Percentiles rank a stretch among this genome's conserved stretches.
phyloP scores from a whole-genome alignment of 1,139 yeast species.

The Candida sp. region DNA sequence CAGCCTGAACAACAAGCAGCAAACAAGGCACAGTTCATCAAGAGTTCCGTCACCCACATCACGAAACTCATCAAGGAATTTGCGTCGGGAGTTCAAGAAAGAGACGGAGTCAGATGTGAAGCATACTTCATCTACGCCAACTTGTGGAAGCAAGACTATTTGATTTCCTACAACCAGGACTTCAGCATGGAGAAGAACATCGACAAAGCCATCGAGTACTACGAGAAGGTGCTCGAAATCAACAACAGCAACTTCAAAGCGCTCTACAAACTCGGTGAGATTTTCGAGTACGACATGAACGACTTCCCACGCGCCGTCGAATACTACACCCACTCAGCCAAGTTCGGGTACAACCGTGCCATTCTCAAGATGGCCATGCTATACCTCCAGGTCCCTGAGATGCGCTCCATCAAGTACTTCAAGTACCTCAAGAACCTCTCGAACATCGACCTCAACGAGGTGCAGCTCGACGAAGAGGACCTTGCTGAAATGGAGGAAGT shows the following conservation, averaged over 20 bases:
- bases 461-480: conserved; percentile 44
- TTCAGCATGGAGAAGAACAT: conserved; percentile 39
- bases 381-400: conserved; percentile 37
- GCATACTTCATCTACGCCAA: conserved; percentile 45
- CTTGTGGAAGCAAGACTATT: conserved; percentile 41
- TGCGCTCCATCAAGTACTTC: conserved; percentile 40
- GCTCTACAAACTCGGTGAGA: conserved; percentile 44
- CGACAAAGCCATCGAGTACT: conserved; percentile 33
- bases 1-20: conserved; percentile 31
- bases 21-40: conserved; percentile 42
- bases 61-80: conserved; percentile 40
- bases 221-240: conserved; percentile 36
- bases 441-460: conserved; percentile 36
- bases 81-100: conserved; percentile 26
- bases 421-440: conserved; percentile 44
- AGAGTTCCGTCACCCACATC: conserved; percentile 45
- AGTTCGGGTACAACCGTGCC: conserved; percentile 47
- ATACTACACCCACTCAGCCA: conserved; percentile 43
- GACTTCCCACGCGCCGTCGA: conserved; percentile 38
- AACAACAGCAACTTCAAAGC: conserved; percentile 39
- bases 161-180: conserved; percentile 36
- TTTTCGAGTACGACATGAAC: conserved; percentile 38
- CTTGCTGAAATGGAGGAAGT: conserved; percentile 46
- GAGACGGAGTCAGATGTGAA: conserved; percentile 29
- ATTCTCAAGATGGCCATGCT: conserved; percentile 46